phyloP scores from a whole-genome alignment of 1,284 basidiomycete genomes.

The Sphaerobolus stellatus region DNA sequence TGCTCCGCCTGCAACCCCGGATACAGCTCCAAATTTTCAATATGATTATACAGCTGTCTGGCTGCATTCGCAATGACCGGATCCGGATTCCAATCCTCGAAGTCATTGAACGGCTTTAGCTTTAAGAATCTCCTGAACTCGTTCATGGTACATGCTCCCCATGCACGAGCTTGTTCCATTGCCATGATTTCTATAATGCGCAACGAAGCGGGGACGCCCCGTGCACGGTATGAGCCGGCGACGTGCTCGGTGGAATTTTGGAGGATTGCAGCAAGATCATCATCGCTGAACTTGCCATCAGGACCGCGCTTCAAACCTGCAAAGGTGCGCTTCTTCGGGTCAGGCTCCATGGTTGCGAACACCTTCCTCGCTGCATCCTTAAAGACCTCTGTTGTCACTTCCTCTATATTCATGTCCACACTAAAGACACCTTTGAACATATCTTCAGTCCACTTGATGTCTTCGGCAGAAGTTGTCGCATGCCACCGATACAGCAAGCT shows the following conservation, averaged over 20 bases:
- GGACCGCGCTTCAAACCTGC: conserved; percentile 51
- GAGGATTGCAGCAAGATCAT: conserved; percentile 64
- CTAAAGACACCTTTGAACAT: conserved; percentile 48
- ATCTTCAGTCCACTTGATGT: conserved; percentile 59
- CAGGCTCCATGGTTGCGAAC: conserved; percentile 32
- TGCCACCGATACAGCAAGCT: conserved; percentile 59
- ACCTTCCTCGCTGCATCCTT: conserved; percentile 13
- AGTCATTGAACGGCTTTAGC: conserved; percentile 53
- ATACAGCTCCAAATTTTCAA: conserved; percentile 76
- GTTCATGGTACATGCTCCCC: conserved; percentile 76
- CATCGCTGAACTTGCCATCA: conserved; percentile 65
- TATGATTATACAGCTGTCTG: conserved; percentile 65
- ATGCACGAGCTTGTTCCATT: conserved; percentile 66
- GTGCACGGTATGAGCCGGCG: conserved; percentile 75
- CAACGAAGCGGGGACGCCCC: conserved; percentile 67
- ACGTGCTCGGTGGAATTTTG: conserved; percentile 63
- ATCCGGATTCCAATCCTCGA: conserved; percentile 80
- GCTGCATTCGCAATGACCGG: conserved; percentile 62
- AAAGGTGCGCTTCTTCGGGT: conserved; percentile 56
- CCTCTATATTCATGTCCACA: conserved; percentile 35
- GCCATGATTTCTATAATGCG: conserved; percentile 72
- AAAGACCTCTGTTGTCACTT: conserved; percentile 31
- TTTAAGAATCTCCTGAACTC: conserved; percentile 63
- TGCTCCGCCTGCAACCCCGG: conserved; percentile 76
- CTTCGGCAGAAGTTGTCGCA: conserved; percentile 57